Evolutionary conservation across 23 red algal species (phyloP).

Genomic region (Gracilaria caudata): DNA sequence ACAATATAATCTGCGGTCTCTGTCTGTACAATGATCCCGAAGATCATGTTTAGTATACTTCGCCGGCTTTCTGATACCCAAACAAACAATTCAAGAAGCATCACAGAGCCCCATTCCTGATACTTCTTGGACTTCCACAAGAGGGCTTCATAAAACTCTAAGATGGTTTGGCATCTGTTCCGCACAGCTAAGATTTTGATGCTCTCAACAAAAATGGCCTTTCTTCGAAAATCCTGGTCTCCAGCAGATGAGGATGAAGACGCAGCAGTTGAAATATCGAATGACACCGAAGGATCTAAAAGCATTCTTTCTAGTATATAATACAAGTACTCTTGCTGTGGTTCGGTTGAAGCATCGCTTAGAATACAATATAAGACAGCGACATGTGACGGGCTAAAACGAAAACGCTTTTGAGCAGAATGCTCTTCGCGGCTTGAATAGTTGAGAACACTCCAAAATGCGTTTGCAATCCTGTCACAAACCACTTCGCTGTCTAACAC

Average conservation of each 20-base stretch:
- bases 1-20: conserved; percentile 6
- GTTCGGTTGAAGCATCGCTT: conserved; percentile 14
- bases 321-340: conserved; percentile 27
- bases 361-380: conserved; percentile 30
- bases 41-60: conserved; percentile 33
- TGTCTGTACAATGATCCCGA: conserved; percentile 13
- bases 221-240: conserved; percentile 23
- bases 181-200: conserved; percentile 18
- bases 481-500: conserved; percentile 20
- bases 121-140: conserved; percentile 24
- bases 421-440: conserved; percentile 17
- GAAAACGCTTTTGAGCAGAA: conserved; percentile 16
- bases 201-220: conserved; percentile 26
- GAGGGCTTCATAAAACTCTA: conserved; percentile 33
- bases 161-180: conserved; percentile 16
- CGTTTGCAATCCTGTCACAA: conserved; percentile 21
- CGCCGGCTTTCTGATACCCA: conserved; percentile 25
- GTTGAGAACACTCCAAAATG: conserved; percentile 23
- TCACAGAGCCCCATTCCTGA: conserved; percentile 31
- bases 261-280: conserved; percentile 35
- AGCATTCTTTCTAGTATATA: conserved; percentile 28
- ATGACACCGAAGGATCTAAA: conserved; percentile 15
- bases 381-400: conserved; percentile 23
- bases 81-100: conserved; percentile 34
- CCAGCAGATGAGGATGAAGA: conserved; percentile 40